Evolutionary conservation across 1,284 basidiomycete genomes (phyloP).

Genomic region (Apiotrichum gamsii): DNA sequence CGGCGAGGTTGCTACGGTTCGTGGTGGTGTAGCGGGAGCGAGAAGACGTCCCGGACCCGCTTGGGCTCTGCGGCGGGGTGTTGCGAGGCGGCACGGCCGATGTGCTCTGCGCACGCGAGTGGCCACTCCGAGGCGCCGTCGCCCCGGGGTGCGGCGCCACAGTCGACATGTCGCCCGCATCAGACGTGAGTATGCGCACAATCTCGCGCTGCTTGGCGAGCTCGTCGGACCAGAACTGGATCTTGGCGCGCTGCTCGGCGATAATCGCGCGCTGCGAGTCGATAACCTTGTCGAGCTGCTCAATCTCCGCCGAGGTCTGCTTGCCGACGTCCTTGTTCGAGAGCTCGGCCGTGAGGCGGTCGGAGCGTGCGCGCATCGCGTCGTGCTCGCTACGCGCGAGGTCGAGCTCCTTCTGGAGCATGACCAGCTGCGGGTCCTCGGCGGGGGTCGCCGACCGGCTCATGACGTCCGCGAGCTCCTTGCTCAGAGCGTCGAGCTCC

Average conservation of each 20-base stretch:
- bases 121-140: background rate
- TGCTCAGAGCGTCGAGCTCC: too few relatives aligned
- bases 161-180: background rate
- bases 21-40: background rate
- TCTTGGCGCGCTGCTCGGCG: conserved; percentile 41
- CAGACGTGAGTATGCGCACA: conserved; percentile 32
- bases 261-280: conserved; percentile 40
- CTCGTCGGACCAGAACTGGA: conserved; percentile 41
- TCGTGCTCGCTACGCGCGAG: conserved; percentile 1
- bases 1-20: conserved; percentile 21
- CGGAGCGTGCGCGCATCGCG: conserved; percentile 4
- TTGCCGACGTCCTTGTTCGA: background rate
- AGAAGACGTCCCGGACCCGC: background rate
- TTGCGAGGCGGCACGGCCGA: conserved; percentile 1
- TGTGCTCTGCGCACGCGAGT: background rate
- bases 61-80: conserved; percentile 1
- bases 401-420: background rate
- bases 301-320: conserved; percentile 26
- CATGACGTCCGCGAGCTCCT: too few relatives aligned
- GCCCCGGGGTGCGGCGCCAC: background rate
- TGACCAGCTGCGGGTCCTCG: background rate
- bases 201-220: conserved; percentile 41
- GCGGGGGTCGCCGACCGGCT: background rate
- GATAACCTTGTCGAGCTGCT: conserved; percentile 41
- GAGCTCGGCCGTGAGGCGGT: conserved; percentile 12